Evolutionary conservation across 768 basidiomycete species (phyloP).

Genomic region (Mycena crocata): DNA sequence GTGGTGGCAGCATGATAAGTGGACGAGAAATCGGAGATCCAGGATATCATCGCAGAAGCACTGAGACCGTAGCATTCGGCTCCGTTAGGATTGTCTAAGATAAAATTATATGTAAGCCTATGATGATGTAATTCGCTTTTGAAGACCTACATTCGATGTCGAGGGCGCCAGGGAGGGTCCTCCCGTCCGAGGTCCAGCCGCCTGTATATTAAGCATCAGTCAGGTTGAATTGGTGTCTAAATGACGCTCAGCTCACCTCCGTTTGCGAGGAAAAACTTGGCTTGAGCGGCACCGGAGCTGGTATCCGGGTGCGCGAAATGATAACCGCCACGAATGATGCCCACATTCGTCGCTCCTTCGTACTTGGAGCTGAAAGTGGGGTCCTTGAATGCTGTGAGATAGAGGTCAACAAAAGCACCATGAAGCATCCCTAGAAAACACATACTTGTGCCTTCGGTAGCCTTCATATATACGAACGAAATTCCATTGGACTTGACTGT

Average conservation of each 20-base stretch:
- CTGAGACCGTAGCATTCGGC: constrained; percentile 66
- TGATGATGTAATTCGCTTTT: too few species aligned
- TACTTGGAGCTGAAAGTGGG: constrained; percentile 63
- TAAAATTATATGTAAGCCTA: neutral
- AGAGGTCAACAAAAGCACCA: neutral
- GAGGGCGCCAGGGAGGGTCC: constrained; percentile 71
- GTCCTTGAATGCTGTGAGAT: constrained; percentile 49
- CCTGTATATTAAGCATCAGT: constrained; percentile 42
- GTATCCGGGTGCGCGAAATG: constrained; percentile 69
- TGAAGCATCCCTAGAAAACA: neutral
- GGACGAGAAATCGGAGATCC: constrained; percentile 71
- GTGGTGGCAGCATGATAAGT: constrained; percentile 64
- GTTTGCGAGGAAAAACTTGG: constrained; percentile 66
- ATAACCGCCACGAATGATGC: constrained; percentile 69
- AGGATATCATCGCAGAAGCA: constrained; percentile 67
- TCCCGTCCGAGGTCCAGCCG: constrained; percentile 66
- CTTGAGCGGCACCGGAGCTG: constrained; percentile 69
- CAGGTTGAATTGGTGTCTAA: neutral
- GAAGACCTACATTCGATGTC: constrained; percentile 70
- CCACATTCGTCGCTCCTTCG: constrained; percentile 64
- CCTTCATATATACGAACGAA: constrained; percentile 73
- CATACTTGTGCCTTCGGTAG: constrained; percentile 71
- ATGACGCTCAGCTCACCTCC: constrained; percentile 57
- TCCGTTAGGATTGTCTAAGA: constrained; percentile 62
- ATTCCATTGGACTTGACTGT: constrained; percentile 63